Base-by-base conservation (phyloP, 495 filamentous ascomycete genomes). In the Halenospora varia region DNA sequence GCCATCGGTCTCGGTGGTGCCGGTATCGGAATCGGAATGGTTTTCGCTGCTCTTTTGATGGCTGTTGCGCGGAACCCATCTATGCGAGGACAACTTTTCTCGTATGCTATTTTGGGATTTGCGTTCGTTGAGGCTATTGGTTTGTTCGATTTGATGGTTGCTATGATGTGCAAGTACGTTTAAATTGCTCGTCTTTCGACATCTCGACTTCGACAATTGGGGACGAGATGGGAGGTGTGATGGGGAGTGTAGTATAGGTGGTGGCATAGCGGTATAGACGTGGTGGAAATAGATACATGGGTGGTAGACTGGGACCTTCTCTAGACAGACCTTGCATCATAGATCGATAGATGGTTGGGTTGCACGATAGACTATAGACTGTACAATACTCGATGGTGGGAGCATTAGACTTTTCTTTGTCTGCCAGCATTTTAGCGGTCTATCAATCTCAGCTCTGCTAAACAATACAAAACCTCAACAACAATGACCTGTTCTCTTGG, bases 121-220 rank as follows among this genome's bases (percentile, higher is more conserved):
- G 89, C 89, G 68, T 94, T 94, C 85, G 89, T 90, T 72, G 89
- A 94, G 75, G 89, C 89, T 80, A 94, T 90, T 65, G 89, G 89
- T 83, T 85, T 94, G 69, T 92, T 93, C 87, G 88, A 89, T 71
- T 85, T 93, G 68, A 93, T 93, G 88, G 84, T 92, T 87, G 87
- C 88, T 75, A 86, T 90, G 78, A 90, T 90, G 86, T 84, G 83
- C 83, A 88, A 88, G 81, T 82, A 79, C 75, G 78, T 82, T 76
- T 65, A 65, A 62, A 59, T 61, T 19, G 2, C 25, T 46, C 13
- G 18, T 23, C 29, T 35, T 35, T 35, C 6, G 29, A n/a, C n/a
- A n/a, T 13, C 13, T 35, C 29, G 29, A 6, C 13, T 35, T 35
- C 29, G 29, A 4, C 42, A 45, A 20, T 22, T n/a, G n/a, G 40